phyloP scores from a whole-genome alignment of 2,329 filamentous ascomycete species.

The Sordariomycetes sp. region DNA sequence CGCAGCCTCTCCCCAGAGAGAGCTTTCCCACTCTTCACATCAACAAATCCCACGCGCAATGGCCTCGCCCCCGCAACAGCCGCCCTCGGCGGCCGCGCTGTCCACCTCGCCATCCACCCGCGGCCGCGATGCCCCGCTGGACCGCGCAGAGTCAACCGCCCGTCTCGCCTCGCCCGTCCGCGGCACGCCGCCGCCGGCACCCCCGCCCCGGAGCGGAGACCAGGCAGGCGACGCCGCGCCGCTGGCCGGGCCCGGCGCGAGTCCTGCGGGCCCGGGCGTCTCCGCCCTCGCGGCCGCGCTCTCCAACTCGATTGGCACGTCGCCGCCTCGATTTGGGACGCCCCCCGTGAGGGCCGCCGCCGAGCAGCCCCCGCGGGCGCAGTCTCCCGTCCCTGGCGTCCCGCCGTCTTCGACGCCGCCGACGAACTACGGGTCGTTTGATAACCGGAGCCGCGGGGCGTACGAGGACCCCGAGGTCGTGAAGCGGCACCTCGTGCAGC shows the following conservation, averaged over 20 bases:
- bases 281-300: slow-evolving; percentile 85
- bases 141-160: slow-evolving; percentile 48
- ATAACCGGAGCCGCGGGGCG: slow-evolving; percentile 51
- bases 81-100: not conserved
- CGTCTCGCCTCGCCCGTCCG: slow-evolving; percentile 45
- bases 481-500: slow-evolving; percentile 73
- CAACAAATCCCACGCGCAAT: not conserved
- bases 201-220: not conserved
- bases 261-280: slow-evolving; percentile 62
- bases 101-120: slow-evolving; percentile 1
- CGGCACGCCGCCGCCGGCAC: not conserved
- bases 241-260: slow-evolving; percentile 50
- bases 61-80: not conserved
- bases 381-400: slow-evolving; percentile 26
- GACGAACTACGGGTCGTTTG: slow-evolving; percentile 71
- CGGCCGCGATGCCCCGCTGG: slow-evolving; percentile 19
- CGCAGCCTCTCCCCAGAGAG: not conserved
- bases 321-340: slow-evolving; percentile 57
- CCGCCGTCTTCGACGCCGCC: slow-evolving; percentile 35
- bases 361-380: slow-evolving; percentile 23
- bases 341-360: slow-evolving; percentile 46
- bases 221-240: slow-evolving; percentile 37
- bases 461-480: slow-evolving; percentile 88
- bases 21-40: not conserved
- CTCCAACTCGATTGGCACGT: slow-evolving; percentile 57